Conservation (phyloP, 108 stramenopile genomes). For the Thalassiosira profunda region DNA sequence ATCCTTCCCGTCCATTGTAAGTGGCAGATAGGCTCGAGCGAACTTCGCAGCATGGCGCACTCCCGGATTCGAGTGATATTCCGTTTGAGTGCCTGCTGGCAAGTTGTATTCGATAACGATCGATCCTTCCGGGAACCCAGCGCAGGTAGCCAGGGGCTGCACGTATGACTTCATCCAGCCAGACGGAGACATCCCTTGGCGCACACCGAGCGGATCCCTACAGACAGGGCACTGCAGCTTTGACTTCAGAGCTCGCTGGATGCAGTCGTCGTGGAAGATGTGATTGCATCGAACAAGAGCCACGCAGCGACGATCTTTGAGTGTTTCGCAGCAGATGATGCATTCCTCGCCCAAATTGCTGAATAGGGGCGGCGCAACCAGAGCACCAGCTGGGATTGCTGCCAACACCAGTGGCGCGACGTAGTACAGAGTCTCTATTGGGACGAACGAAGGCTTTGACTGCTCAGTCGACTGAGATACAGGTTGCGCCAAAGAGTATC, state of each 20-base stretch:
- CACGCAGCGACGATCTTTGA: neutral
- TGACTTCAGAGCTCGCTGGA: conserved; percentile 15
- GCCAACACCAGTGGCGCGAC: no score
- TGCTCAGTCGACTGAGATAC: no score
- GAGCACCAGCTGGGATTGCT: no score
- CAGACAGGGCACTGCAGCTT: conserved; percentile 25
- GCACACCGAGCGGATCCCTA: conserved; percentile 16
- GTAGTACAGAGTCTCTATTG: no score
- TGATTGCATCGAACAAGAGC: conserved; percentile 25
- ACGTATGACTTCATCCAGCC: conserved; percentile 47
- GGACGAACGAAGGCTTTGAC: no score
- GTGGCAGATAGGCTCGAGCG: conserved; percentile 40
- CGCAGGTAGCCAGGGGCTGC: neutral
- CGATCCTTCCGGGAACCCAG: neutral
- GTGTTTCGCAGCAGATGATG: no score
- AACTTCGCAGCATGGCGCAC: conserved; percentile 12
- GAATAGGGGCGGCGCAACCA: no score
- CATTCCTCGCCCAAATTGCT: no score
- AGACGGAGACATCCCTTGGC: conserved; percentile 41
- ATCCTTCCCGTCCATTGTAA: conserved; percentile 17
- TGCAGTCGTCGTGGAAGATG: conserved; percentile 39
- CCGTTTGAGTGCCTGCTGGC: conserved; percentile 37
- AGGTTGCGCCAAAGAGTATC: no score
- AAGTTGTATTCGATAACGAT: conserved; percentile 43
- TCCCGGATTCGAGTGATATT: conserved; percentile 50